Conservation (phyloP, 768 basidiomycete species). For the Lactarius tabidus region DNA sequence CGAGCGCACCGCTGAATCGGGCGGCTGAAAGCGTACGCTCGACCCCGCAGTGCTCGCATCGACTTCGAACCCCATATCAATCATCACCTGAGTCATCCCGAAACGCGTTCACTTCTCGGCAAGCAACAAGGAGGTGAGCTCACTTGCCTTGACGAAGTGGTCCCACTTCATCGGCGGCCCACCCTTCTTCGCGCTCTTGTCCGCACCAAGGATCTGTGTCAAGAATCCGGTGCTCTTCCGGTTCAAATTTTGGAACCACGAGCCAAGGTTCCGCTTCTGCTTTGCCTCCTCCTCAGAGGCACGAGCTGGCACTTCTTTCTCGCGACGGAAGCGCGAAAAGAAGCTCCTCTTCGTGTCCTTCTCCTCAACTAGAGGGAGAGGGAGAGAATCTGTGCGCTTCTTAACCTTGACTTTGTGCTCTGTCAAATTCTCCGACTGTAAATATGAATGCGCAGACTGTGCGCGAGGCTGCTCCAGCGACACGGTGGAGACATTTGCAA, state of each 20-base stretch:
- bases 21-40: constrained; percentile 34
- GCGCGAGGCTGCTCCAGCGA: constrained; percentile 47
- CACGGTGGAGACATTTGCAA: constrained; percentile 36
- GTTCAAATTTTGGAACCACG: constrained; percentile 24
- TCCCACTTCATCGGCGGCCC: constrained; percentile 34
- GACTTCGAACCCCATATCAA: constrained; percentile 31
- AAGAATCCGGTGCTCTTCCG: constrained; percentile 27
- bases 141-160: constrained; percentile 31
- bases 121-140: background rate
- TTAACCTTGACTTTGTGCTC: constrained; percentile 63
- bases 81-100: constrained; percentile 29
- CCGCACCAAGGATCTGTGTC: constrained; percentile 26
- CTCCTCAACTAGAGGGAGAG: constrained; percentile 43
- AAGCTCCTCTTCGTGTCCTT: constrained; percentile 43
- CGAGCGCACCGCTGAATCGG: constrained; percentile 25
- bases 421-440: constrained; percentile 47
- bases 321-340: constrained; percentile 47
- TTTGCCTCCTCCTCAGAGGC: constrained; percentile 29
- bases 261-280: constrained; percentile 34
- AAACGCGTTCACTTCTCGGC: background rate
- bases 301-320: constrained; percentile 31
- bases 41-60: constrained; percentile 33
- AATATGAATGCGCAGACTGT: constrained; percentile 68
- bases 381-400: constrained; percentile 57
- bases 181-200: constrained; percentile 27